These are phyloP conservation scores for Eimeria maxima DNA, from an alignment of 169 alveolate species.

Conservation along the genomic window DNA sequence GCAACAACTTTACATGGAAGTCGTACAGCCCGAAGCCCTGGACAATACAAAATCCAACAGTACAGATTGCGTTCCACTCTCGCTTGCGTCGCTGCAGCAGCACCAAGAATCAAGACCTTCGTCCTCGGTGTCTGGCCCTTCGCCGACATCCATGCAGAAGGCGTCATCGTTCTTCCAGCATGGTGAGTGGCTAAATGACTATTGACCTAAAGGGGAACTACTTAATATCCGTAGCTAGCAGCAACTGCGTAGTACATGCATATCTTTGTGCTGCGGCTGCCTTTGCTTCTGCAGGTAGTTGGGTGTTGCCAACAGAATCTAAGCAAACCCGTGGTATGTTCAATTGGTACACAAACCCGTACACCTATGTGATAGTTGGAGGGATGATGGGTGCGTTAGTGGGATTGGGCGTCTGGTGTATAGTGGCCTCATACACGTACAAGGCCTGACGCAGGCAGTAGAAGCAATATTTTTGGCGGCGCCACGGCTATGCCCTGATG, in stretches of 20 bases:
- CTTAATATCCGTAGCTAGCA: not conserved
- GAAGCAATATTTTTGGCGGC: too few relatives aligned
- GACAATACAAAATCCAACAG: not conserved
- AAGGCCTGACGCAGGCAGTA: conserved; percentile 2
- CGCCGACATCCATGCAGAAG: not conserved
- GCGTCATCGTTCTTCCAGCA: conserved; percentile 8
- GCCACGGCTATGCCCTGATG: too few relatives aligned
- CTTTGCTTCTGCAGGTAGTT: not conserved
- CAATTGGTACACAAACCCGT: conserved; percentile 57
- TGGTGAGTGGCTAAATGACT: not conserved
- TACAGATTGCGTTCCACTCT: not conserved
- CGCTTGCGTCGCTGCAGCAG: not conserved
- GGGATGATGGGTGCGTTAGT: conserved; percentile 36
- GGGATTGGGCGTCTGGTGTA: conserved; percentile 43
- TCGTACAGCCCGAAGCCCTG: not conserved
- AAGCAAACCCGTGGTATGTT: conserved; percentile 45
- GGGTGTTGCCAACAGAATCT: conserved; percentile 20
- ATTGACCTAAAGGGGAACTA: not conserved
- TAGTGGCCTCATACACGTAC: conserved; percentile 49
- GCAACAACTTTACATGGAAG: not conserved
- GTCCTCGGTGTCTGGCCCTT: not conserved
- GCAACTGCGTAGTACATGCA: not conserved
- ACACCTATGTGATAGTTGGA: conserved; percentile 35
- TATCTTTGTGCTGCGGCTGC: not conserved
- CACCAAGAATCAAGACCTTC: not conserved